Evolutionary conservation across 2,329 filamentous ascomycete species (phyloP).

Genomic region (Verticillium albo-atrum): DNA sequence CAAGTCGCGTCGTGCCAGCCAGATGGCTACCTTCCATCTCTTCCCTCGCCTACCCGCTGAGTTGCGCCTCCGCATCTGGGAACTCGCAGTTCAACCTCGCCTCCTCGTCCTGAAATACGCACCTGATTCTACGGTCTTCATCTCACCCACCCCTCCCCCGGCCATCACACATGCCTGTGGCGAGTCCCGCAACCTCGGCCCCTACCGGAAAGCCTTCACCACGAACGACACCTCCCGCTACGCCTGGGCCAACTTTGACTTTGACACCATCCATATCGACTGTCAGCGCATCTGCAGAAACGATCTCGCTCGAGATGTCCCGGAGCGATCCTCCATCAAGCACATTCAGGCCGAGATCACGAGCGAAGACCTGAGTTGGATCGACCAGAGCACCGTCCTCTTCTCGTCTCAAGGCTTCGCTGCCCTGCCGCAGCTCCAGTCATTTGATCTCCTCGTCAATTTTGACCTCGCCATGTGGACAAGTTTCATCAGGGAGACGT

Average conservation of each 20-base stretch:
- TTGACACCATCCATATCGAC: background rate
- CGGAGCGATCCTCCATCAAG: background rate
- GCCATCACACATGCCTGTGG: background rate
- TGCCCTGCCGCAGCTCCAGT: background rate
- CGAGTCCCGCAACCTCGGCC: background rate
- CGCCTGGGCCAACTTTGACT: background rate
- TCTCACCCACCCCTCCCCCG: background rate
- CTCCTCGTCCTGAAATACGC: background rate
- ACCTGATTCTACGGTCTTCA: constrained; percentile 1
- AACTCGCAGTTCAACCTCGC: background rate
- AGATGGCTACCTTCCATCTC: background rate
- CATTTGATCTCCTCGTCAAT: background rate
- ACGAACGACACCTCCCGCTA: background rate
- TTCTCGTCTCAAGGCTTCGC: background rate
- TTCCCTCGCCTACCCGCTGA: background rate
- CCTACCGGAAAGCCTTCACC: background rate
- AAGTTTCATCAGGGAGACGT: background rate
- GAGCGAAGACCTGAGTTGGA: background rate
- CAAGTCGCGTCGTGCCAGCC: too few relatives aligned
- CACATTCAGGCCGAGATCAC: background rate
- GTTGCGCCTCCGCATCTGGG: background rate
- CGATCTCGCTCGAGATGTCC: background rate
- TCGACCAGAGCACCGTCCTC: background rate
- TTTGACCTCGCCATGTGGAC: background rate
- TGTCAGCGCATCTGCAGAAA: background rate